Percentiles rank a stretch among this genome's conserved stretches.
phyloP scores from a whole-genome alignment of 2,329 filamentous ascomycete genomes.

The Colletotrichum kahawae region DNA sequence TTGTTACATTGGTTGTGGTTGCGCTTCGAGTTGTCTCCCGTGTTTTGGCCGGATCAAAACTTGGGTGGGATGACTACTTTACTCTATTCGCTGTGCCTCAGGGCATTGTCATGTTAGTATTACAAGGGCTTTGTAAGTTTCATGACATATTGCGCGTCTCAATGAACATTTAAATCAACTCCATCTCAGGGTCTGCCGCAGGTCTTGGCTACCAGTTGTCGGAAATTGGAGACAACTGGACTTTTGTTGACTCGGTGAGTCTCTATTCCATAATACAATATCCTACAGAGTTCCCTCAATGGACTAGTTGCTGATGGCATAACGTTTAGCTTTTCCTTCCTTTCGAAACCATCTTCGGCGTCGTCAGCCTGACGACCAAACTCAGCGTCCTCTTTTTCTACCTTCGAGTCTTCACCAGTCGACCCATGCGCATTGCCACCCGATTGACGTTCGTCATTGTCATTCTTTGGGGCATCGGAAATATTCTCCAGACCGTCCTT shows the following conservation, averaged over 20 bases:
- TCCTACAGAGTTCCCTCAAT: no score
- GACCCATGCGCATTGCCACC: constrained; percentile 31
- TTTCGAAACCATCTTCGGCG: constrained; percentile 41
- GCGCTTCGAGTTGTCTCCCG: constrained; percentile 31
- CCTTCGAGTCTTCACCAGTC: constrained; percentile 43
- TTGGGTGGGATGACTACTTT: constrained; percentile 44
- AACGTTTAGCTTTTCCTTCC: constrained; percentile 36
- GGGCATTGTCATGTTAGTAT: constrained; percentile 31
- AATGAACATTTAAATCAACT: not conserved
- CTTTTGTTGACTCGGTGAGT: not conserved
- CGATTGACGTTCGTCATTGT: constrained; percentile 22
- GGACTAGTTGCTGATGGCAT: not conserved
- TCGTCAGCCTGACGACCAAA: constrained; percentile 40
- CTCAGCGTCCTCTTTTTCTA: constrained; percentile 47
- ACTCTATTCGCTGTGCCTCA: constrained; percentile 37
- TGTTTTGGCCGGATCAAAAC: constrained; percentile 27
- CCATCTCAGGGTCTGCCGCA: constrained; percentile 23
- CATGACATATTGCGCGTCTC: not conserved
- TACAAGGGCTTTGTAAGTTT: constrained; percentile 35
- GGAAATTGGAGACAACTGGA: not conserved
- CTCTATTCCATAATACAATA: no score
- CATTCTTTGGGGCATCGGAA: constrained; percentile 30
- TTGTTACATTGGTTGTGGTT: constrained; percentile 28
- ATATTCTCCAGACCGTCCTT: constrained; percentile 29
- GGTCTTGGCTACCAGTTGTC: constrained; percentile 27